Evolutionary conservation across 441 rosid genomes (phyloP), one percentile per base, ranked within the genome.

Genomic region (Gossypium davidsonii): DNA sequence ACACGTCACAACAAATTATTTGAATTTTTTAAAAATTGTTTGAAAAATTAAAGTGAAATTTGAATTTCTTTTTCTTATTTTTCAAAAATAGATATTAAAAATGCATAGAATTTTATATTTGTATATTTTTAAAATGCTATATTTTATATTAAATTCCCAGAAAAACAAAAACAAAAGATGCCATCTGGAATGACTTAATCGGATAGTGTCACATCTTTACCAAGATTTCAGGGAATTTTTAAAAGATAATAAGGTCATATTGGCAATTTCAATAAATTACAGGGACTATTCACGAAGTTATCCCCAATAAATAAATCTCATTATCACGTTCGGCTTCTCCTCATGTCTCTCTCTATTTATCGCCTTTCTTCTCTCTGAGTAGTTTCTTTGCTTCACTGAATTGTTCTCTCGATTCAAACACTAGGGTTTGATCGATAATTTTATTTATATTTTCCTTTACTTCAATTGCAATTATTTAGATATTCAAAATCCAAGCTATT

Each of bases 381-480:
- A 77, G 70, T 72, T 28, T 34, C 69, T 62, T 46, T 63, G 39
- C 67, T 49, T 73, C 44, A 59, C 58, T 62, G 20, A 12, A 34
- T 23, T 18, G 28, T 18, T 65, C 34, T 58, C 26, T 64, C 31
- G 55, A 70, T 76, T 67, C 59, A 37, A 76, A 76, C 71, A 31
- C 3, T 14, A 9, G 58, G 77, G 39, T 17, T 82, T 66, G 66
- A 6, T 55, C 78, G 23, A 64, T 72, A 59, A 70, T 74, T 8
- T 73, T 60, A 52, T 52, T 52, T 2, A 17, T 52, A 49, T n/a
- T 49, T 12, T 49, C 68, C 17, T 69, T 56, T 28, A 44, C 46
- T 4, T 44, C 69, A 56, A 51, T 18, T 53, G 49, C 58, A 63
- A 65, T 28, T 58, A 72, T 71, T 82, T 78, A 74, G 81, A 81